Base-by-base conservation (phyloP, 495 filamentous ascomycete species). In the Paragyromitra xinjiangensis region DNA sequence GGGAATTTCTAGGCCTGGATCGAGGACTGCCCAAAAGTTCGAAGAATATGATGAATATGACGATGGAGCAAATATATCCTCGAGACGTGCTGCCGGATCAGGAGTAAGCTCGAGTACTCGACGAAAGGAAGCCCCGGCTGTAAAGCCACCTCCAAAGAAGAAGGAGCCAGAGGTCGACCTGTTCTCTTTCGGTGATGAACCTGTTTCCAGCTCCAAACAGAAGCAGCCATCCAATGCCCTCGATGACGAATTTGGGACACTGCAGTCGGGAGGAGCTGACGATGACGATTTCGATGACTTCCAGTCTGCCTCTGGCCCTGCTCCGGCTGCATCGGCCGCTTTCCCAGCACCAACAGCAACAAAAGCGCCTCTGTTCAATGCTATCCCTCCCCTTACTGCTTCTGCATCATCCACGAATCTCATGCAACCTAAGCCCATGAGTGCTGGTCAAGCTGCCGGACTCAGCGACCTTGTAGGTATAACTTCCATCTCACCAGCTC, bases 201-300 rank as follows among this genome's bases (percentile, higher is more conserved):
- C 85, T 22, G 77, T 86, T 9, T 84, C 88, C 9, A 72, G 86
- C 7, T 86, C 89, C 5, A 84, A 85, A 37, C 85, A 79, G 84
- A 85, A 77, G 78, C 85, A 81, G 86, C 86, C 85, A 4, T 69
- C 84, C 7, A 83, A 84, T 19, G 82, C 85, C 34, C 85, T 85
- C 80, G 84, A 83, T 22, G 84, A 85, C 63, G 89, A 87, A 24
- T 84, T 92, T 67, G 89, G 87, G 50, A 86, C 90, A 48, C 84
- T 92, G 40, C 85, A 87, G 70, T 81, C 85, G 14, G 84, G 78
- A 4, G 83, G 81, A 14, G 85, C 80, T 16, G 94, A 96, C 74
- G 95, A 99, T 78, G 95, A 99, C 79, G 96, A 98, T 64, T 98
- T 98, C 79, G 95, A 98, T 82, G 96, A 98, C 82, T 98, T 98